Conservation (phyloP, 441 rosid species). For the Mallotus japonicus region DNA sequence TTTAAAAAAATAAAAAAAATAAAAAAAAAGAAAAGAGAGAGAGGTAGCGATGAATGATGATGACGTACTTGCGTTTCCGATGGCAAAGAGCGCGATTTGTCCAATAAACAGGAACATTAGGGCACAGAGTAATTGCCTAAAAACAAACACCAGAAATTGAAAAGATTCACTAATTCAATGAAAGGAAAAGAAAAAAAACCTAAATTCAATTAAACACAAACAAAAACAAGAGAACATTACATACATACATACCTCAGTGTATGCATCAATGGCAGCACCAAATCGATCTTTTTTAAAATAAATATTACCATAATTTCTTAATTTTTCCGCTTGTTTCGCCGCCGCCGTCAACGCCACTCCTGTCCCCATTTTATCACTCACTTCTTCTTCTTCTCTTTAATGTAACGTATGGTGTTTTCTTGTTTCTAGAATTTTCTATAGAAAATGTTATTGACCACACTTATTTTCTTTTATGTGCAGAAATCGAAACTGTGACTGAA, state of each 20-base stretch:
- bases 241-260: conserved; percentile 60
- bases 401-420: too few relatives aligned
- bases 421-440: too few relatives aligned
- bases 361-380: conserved; percentile 30
- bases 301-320: conserved; percentile 60
- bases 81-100: conserved; percentile 93
- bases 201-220: too few relatives aligned
- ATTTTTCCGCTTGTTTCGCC: conserved; percentile 71
- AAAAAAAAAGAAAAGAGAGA: neutral
- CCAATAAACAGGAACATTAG: conserved; percentile 80
- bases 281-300: conserved; percentile 64
- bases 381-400: neutral
- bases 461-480: too few relatives aligned
- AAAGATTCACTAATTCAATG: neutral
- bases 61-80: conserved; percentile 75
- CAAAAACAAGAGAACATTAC: neutral
- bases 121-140: conserved; percentile 86
- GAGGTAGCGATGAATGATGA: conserved; percentile 5
- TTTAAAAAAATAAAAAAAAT: conserved; percentile 2
- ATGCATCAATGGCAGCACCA: conserved; percentile 96
- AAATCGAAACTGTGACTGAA: too few relatives aligned
- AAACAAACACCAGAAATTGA: too few relatives aligned
- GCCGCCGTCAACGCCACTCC: conserved; percentile 34
- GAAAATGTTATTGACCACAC: too few relatives aligned
- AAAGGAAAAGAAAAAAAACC: neutral